Conservation (phyloP, 2,329 filamentous ascomycete genomes). For the Neofusicoccum sp. region DNA sequence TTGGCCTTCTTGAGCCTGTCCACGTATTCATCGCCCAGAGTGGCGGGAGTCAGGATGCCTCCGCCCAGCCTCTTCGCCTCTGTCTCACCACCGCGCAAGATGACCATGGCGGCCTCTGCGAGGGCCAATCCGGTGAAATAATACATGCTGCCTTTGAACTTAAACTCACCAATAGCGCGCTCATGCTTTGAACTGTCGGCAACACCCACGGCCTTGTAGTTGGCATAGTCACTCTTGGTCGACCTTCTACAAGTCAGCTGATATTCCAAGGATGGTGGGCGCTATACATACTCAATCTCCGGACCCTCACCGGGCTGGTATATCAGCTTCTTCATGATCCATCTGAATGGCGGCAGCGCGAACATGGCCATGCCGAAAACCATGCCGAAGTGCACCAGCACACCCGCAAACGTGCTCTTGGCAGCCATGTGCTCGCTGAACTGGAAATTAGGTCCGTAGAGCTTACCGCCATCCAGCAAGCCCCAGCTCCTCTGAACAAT, state of each 20-base stretch:
- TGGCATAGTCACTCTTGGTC: constrained; percentile 58
- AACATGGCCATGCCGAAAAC: constrained; percentile 45
- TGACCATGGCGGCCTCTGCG: constrained; percentile 62
- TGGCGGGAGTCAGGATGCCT: constrained; percentile 70
- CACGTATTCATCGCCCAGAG: constrained; percentile 65
- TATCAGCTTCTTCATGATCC: constrained; percentile 47
- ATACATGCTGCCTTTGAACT: constrained; percentile 63
- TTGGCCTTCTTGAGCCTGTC: constrained; percentile 37
- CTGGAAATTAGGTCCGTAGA: constrained; percentile 57
- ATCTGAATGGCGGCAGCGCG: constrained; percentile 55
- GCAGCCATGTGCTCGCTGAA: constrained; percentile 58
- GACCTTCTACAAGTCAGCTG: constrained; percentile 42
- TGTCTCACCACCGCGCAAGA: constrained; percentile 53
- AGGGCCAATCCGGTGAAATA: constrained; percentile 64
- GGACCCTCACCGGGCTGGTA: constrained; percentile 54
- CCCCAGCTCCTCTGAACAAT: constrained; percentile 62
- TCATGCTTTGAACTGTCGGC: constrained; percentile 50
- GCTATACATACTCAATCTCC: constrained; percentile 37
- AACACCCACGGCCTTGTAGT: constrained; percentile 63
- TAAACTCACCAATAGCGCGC: constrained; percentile 56
- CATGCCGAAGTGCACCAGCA: constrained; percentile 50
- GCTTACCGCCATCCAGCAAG: constrained; percentile 40
- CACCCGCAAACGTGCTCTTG: constrained; percentile 47
- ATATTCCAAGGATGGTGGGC: neutral
- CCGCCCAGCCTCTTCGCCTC: constrained; percentile 56